Conservation (phyloP, 306 rosid genomes). For the Cucurbita maxima region DNA sequence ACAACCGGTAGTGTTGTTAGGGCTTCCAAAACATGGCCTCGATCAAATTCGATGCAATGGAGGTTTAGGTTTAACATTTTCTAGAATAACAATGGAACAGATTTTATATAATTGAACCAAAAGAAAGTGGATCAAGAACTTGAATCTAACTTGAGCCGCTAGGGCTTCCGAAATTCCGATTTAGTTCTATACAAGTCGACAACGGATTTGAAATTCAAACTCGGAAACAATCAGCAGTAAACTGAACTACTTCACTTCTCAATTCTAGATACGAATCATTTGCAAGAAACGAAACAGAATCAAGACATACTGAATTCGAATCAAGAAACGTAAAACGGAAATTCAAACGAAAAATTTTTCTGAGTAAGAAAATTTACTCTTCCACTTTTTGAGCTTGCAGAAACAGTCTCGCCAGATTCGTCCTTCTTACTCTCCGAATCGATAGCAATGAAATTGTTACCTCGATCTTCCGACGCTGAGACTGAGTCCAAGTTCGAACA, state of each 20-base stretch:
- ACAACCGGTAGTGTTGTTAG: background rate
- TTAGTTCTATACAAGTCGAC: background rate
- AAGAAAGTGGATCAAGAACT: background rate
- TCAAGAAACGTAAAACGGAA: background rate
- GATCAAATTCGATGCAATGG: background rate
- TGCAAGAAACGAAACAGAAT: background rate
- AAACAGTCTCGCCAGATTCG: constrained; percentile 9
- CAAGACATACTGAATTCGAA: background rate
- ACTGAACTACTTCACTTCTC: background rate
- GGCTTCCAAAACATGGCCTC: background rate
- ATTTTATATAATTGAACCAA: background rate
- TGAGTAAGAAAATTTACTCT: constrained; percentile 18
- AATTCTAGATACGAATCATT: background rate
- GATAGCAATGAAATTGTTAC: constrained; percentile 3
- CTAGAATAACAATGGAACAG: background rate
- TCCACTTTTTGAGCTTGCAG: constrained; percentile 45
- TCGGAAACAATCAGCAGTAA: background rate
- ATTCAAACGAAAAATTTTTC: background rate
- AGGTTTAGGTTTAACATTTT: background rate
- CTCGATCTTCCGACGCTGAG: constrained; percentile 20
- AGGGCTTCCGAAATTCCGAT: background rate
- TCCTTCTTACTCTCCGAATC: constrained; percentile 20
- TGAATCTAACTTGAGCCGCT: background rate
- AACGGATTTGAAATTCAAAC: background rate
- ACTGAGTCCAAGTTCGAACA: constrained; percentile 34